Evolutionary conservation across 495 filamentous ascomycete genomes (phyloP).

Genomic region (Hypoxylon trugodes): DNA sequence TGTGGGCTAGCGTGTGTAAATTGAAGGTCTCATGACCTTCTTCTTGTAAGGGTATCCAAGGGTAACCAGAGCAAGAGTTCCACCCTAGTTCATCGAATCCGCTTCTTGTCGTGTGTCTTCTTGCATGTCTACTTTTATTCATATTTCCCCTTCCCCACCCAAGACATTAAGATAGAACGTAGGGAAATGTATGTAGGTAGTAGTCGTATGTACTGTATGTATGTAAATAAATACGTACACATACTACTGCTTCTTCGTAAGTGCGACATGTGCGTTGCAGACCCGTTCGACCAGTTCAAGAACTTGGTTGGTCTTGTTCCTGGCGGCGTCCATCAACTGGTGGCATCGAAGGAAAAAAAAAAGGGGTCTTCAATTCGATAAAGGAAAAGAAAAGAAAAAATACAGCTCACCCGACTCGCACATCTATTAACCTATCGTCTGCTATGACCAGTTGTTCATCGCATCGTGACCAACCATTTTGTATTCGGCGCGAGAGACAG

Average conservation of each 20-base stretch:
- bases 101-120: constrained; percentile 38
- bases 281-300: constrained; percentile 35
- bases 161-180: constrained; percentile 4
- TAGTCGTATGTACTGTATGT: constrained; percentile 16
- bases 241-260: constrained; percentile 34
- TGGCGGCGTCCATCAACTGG: constrained; percentile 19
- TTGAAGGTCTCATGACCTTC: constrained; percentile 44
- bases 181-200: constrained; percentile 14
- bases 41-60: constrained; percentile 45
- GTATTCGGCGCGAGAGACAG: too few relatives aligned
- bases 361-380: constrained; percentile 3
- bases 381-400: constrained; percentile 3
- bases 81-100: constrained; percentile 36
- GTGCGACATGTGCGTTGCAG: constrained; percentile 43
- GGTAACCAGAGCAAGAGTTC: constrained; percentile 41
- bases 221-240: too few relatives aligned
- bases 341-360: constrained; percentile 10
- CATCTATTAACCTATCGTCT: background rate
- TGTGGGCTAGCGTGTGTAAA: constrained; percentile 39
- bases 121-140: constrained; percentile 27
- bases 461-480: background rate
- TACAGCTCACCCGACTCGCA: constrained; percentile 1
- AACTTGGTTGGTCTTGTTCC: constrained; percentile 39
- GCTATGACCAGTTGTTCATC: constrained; percentile 24
- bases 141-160: too few relatives aligned